Conservation (phyloP, 2,329 filamentous ascomycete genomes). For the Eutypella sp. region DNA sequence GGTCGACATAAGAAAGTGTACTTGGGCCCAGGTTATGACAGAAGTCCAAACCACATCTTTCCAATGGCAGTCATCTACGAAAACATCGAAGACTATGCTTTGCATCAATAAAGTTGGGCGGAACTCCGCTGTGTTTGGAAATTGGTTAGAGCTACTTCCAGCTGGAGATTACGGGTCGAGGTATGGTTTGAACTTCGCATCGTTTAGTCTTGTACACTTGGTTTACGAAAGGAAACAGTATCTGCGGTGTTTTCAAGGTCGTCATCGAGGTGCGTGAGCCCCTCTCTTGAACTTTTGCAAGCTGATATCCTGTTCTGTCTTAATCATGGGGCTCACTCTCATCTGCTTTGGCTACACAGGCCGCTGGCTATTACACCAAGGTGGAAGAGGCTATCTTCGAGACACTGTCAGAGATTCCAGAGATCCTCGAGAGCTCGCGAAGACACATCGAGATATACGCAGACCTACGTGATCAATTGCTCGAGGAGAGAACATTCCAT, state of each 20-base stretch:
- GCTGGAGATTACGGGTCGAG: slow-evolving; percentile 6
- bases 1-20: not conserved
- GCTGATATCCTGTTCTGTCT: not conserved
- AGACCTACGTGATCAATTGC: not conserved
- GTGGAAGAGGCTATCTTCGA: not conserved
- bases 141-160: slow-evolving; percentile 6
- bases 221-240: not conserved
- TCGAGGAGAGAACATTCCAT: not conserved
- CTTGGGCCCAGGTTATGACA: slow-evolving; percentile 6
- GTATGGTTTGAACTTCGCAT: not conserved
- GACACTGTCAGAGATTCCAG: not conserved
- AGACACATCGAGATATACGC: not conserved
- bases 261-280: not conserved
- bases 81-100: slow-evolving; percentile 2
- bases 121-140: slow-evolving; percentile 4
- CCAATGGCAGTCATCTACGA: slow-evolving; percentile 2
- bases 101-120: slow-evolving; percentile 5
- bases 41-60: slow-evolving; percentile 2
- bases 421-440: not conserved
- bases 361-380: not conserved
- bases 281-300: no score
- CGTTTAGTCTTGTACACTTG: not conserved
- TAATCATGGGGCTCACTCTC: not conserved
- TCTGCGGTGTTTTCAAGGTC: not conserved
- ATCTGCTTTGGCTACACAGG: not conserved